Evolutionary conservation across 2,329 filamentous ascomycete species (phyloP), one percentile per base, ranked within the genome.

Genomic region (Diaporthe nobilis): DNA sequence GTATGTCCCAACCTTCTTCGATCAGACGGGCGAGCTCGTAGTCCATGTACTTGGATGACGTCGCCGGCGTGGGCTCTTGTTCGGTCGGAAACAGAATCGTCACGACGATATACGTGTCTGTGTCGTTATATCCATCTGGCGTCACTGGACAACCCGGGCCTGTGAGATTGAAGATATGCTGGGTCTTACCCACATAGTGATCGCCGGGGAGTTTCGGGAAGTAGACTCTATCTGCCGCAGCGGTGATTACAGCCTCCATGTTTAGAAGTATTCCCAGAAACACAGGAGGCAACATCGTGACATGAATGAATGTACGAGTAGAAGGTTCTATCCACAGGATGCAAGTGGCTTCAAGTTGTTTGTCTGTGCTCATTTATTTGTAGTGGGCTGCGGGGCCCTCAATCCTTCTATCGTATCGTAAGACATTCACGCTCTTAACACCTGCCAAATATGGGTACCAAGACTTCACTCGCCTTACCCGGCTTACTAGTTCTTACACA

Each of bases 21-120:
- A 61, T 25, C 57, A 61, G 57, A 39, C 37, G 57, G n/a, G 57
- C 57, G 31, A 60, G 57, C 57, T 60, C 57, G 31, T 60, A 39
- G 57, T 60, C 57, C 34, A 60, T 39, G 20, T n/a, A 60, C 57
- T 60, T 60, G 10, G 57, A 39, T 7, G 57, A 60, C 20, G 34
- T 60, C 31, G 34, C 20, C 20, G 20, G 20, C 4, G 57, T 39
- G 31, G 57, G 57, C 10, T 39, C 31, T 39, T 60, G 31, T n/a
- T 60, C 34, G 10, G 31, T 39, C 20, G 31, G 57, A n/a, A n/a
- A 60, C 31, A 60, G 31, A 39, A 60, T 60, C 2, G 57, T 60
- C 2, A 60, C 31, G 4, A 39, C 57, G 12, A 60, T 60, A 20
- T 39, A 58, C 17, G 55, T 10, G 31, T 58, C 55, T 22, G 55